phyloP scores from a whole-genome alignment of 345 rosid genomes.

The Mallotus nudiflorus region DNA sequence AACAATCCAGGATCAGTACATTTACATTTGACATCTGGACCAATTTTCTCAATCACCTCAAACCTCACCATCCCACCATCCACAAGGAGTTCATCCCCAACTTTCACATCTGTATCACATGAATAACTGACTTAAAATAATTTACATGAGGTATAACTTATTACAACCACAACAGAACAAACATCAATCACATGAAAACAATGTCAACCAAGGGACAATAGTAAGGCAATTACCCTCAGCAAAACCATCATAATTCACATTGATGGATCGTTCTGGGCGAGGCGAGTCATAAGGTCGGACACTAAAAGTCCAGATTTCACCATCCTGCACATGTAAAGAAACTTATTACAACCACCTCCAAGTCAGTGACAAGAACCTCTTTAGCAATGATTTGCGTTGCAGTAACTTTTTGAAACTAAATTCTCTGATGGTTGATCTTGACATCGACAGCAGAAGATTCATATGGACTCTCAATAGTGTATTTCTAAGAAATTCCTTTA shows the following conservation, averaged over 20 bases:
- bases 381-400: too few species aligned
- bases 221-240: constrained; percentile 69
- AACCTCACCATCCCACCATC: constrained; percentile 99
- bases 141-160: too few species aligned
- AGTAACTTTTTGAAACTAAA: too few species aligned
- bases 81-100: constrained; percentile 92
- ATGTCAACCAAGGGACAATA: not conserved
- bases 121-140: not conserved
- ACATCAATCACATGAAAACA: not conserved
- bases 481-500: too few species aligned
- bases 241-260: constrained; percentile 93
- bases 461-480: too few species aligned
- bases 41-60: constrained; percentile 94
- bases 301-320: constrained; percentile 94
- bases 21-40: constrained; percentile 90
- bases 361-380: too few species aligned
- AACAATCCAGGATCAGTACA: constrained; percentile 97
- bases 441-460: too few species aligned
- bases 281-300: constrained; percentile 79
- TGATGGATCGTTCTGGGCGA: constrained; percentile 77
- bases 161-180: not conserved
- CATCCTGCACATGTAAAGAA: constrained; percentile 54
- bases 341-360: too few species aligned
- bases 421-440: too few species aligned
- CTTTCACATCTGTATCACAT: constrained; percentile 63